phyloP scores from a whole-genome alignment of 2,329 filamentous ascomycete species.

The Monosporascus ibericus region DNA sequence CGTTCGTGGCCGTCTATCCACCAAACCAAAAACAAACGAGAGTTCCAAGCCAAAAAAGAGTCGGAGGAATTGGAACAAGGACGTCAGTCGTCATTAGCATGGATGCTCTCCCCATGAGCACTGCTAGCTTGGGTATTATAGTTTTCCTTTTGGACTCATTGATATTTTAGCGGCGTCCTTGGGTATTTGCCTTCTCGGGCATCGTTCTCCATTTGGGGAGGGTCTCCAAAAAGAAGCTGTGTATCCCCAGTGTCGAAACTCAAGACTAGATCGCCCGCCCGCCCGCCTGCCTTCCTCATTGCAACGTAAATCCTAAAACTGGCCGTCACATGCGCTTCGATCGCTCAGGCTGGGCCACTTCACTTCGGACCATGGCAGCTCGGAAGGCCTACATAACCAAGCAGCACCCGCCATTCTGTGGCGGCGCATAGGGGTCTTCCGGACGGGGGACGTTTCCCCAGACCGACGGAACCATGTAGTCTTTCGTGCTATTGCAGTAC shows the following conservation, averaged over 20 bases:
- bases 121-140: background rate
- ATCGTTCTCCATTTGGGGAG: background rate
- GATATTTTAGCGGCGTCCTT: no score
- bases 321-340: constrained; percentile 6
- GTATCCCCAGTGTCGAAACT: background rate
- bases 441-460: constrained; percentile 93
- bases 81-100: background rate
- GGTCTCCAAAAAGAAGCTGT: background rate
- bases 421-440: constrained; percentile 97
- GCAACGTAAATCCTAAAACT: constrained; percentile 15
- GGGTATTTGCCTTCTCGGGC: background rate
- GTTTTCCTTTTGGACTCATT: background rate
- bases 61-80: background rate
- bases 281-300: constrained; percentile 11
- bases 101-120: background rate
- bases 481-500: constrained; percentile 95
- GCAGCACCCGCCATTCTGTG: constrained; percentile 90
- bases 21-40: constrained; percentile 10
- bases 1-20: constrained; percentile 10
- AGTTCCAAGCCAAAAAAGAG: constrained; percentile 8
- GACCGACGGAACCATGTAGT: constrained; percentile 97
- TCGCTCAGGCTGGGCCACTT: background rate
- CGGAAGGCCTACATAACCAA: constrained; percentile 69
- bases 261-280: constrained; percentile 17
- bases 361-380: constrained; percentile 5